phyloP scores from a whole-genome alignment of 495 filamentous ascomycete species.

The Aspergillus haitiensis region DNA sequence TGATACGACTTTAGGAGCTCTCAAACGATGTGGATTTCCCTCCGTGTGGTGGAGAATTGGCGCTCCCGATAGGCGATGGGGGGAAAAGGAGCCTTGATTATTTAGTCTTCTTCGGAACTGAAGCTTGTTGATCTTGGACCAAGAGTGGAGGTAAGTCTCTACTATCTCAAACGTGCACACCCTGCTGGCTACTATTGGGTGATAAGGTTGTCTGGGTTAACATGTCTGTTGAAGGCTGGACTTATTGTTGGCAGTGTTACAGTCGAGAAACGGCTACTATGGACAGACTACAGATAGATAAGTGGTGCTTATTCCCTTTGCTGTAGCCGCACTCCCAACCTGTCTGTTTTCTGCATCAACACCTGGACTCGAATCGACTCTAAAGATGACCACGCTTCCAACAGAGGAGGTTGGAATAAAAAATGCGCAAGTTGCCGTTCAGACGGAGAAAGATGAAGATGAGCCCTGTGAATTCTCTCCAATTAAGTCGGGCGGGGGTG shows the following conservation, averaged over 20 bases:
- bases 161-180: neutral
- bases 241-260: neutral
- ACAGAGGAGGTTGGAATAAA: too few relatives aligned
- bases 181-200: constrained; percentile 1
- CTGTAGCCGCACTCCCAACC: too few relatives aligned
- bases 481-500: constrained; percentile 5
- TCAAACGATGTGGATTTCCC: neutral
- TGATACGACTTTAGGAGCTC: neutral
- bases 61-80: neutral
- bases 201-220: neutral
- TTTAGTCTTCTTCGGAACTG: neutral
- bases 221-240: too few relatives aligned
- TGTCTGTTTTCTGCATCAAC: too few relatives aligned
- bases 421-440: too few relatives aligned
- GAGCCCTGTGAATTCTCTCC: constrained; percentile 8
- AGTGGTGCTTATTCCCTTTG: too few relatives aligned
- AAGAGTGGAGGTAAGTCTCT: neutral
- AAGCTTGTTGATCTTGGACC: neutral
- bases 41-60: neutral
- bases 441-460: constrained; percentile 8
- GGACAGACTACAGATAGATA: neutral
- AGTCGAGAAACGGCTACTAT: neutral
- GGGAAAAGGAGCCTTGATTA: too few relatives aligned
- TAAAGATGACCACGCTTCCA: too few relatives aligned
- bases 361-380: too few relatives aligned